These are phyloP conservation scores for Leishmania major DNA, from an alignment of 208 protist species.

Conservation along the genomic window DNA sequence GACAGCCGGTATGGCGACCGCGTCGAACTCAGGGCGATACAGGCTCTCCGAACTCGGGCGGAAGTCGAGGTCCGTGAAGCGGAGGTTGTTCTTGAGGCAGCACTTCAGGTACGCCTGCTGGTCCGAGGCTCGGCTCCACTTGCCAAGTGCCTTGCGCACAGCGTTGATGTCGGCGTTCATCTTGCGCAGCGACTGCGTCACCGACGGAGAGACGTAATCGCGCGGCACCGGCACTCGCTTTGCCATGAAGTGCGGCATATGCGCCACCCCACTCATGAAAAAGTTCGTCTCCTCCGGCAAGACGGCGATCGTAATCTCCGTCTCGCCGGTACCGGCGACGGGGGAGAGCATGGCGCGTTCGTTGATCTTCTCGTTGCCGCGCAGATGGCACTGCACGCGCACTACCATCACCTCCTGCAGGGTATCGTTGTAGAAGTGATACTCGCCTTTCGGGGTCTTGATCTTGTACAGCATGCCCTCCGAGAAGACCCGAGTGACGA, in stretches of 20 bases:
- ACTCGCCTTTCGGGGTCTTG: constrained; percentile 35
- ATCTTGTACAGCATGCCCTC: constrained; percentile 63
- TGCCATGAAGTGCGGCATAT: constrained; percentile 35
- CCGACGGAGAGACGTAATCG: constrained; percentile 47
- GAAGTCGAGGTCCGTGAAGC: constrained; percentile 63
- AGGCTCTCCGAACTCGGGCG: constrained; percentile 37
- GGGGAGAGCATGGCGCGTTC: constrained; percentile 34
- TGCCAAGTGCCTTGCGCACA: constrained; percentile 33
- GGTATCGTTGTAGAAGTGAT: constrained; percentile 83
- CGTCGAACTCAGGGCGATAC: constrained; percentile 30
- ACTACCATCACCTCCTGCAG: constrained; percentile 65
- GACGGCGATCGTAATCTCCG: constrained; percentile 46
- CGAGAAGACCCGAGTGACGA: constrained; percentile 34
- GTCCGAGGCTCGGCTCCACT: constrained; percentile 40
- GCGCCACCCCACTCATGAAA: constrained; percentile 37
- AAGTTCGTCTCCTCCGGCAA: constrained; percentile 64
- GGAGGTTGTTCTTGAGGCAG: constrained; percentile 43
- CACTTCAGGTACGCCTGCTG: constrained; percentile 40
- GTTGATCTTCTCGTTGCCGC: constrained; percentile 38
- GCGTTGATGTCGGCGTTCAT: constrained; percentile 34
- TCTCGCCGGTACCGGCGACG: constrained; percentile 26
- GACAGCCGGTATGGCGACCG: constrained; percentile 29
- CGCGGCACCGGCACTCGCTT: constrained; percentile 44
- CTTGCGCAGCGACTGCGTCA: constrained; percentile 35
- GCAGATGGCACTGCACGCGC: constrained; percentile 36